phyloP scores from a whole-genome alignment of 129 eudicot species.

The Artemisia argyi region DNA sequence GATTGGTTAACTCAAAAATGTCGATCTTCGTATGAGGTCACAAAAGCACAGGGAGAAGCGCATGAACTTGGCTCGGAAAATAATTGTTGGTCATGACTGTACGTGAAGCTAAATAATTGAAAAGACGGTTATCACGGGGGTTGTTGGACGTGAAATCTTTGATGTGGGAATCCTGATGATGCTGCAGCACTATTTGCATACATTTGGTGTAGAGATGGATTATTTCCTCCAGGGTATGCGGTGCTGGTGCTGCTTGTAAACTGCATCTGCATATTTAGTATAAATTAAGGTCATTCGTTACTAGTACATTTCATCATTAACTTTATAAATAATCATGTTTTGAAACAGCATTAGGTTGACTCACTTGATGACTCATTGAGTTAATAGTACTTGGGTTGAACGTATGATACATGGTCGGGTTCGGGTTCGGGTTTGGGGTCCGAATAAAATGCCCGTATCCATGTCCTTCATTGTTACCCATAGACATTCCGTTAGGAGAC shows the following conservation, averaged over 20 bases:
- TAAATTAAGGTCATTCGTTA: too few relatives aligned
- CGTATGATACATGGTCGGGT: constrained; percentile 43
- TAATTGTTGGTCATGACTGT: constrained; percentile 24
- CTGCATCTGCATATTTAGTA: constrained; percentile 28
- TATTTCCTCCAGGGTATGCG: constrained; percentile 20
- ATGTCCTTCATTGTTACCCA: constrained; percentile 20
- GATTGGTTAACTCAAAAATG: constrained; percentile 18
- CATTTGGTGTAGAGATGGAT: constrained; percentile 41
- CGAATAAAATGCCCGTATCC: constrained; percentile 41
- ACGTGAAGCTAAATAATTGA: constrained; percentile 36
- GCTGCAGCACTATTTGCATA: constrained; percentile 83
- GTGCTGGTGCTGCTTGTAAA: constrained; percentile 34
- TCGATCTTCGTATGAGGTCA: constrained; percentile 19
- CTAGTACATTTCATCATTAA: too few relatives aligned
- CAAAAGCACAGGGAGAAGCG: constrained; percentile 11
- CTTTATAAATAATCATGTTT: too few relatives aligned
- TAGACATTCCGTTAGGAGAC: constrained; percentile 32
- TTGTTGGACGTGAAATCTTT: constrained; percentile 28
- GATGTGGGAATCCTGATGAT: constrained; percentile 99
- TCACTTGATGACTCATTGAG: constrained; percentile 57
- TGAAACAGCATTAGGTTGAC: constrained; percentile 9
- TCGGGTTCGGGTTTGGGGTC: constrained; percentile 41
- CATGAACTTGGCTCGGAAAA: constrained; percentile 37
- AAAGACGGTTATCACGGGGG: constrained; percentile 22
- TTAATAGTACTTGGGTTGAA: constrained; percentile 47